phyloP scores from a whole-genome alignment of 2,329 filamentous ascomycete genomes.

The Gaeumannomyces tritici region DNA sequence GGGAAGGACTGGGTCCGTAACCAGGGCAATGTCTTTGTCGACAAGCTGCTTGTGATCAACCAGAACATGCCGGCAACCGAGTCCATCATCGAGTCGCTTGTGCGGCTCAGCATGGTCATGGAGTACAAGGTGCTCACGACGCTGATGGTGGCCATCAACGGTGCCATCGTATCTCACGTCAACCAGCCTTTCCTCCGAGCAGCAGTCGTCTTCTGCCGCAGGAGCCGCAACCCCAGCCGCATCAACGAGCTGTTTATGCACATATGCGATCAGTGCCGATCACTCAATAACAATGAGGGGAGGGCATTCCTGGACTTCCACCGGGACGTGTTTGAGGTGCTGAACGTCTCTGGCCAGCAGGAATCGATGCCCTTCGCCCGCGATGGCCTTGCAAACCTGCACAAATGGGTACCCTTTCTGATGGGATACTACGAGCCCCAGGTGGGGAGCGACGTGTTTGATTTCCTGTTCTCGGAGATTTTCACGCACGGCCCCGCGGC shows the following conservation, averaged over 20 bases:
- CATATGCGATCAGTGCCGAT: slow-evolving; percentile 31
- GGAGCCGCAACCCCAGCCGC: slow-evolving; percentile 22
- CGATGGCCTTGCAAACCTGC: slow-evolving; percentile 19
- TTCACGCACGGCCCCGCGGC: slow-evolving; percentile 25
- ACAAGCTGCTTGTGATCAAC: slow-evolving; percentile 56
- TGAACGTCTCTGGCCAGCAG: neutral
- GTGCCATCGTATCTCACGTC: slow-evolving; percentile 34
- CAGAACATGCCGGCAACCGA: slow-evolving; percentile 43
- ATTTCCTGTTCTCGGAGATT: slow-evolving; percentile 32
- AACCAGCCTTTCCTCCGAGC: slow-evolving; percentile 50
- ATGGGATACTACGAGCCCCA: slow-evolving; percentile 34
- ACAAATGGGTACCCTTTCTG: slow-evolving; percentile 41
- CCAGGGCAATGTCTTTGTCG: slow-evolving; percentile 43
- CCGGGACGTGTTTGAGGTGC: slow-evolving; percentile 20
- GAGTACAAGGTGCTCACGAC: slow-evolving; percentile 42
- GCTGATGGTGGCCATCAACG: slow-evolving; percentile 43
- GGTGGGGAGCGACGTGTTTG: slow-evolving; percentile 31
- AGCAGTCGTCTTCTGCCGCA: slow-evolving; percentile 36
- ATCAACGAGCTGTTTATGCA: slow-evolving; percentile 31
- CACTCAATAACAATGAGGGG: slow-evolving; percentile 37
- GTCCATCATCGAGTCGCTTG: slow-evolving; percentile 46
- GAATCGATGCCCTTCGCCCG: neutral
- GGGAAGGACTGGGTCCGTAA: slow-evolving; percentile 13
- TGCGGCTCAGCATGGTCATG: slow-evolving; percentile 40
- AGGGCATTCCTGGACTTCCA: slow-evolving; percentile 37